Conservation (phyloP, 2,329 filamentous ascomycete genomes). For the Apiospora saccharicola region DNA sequence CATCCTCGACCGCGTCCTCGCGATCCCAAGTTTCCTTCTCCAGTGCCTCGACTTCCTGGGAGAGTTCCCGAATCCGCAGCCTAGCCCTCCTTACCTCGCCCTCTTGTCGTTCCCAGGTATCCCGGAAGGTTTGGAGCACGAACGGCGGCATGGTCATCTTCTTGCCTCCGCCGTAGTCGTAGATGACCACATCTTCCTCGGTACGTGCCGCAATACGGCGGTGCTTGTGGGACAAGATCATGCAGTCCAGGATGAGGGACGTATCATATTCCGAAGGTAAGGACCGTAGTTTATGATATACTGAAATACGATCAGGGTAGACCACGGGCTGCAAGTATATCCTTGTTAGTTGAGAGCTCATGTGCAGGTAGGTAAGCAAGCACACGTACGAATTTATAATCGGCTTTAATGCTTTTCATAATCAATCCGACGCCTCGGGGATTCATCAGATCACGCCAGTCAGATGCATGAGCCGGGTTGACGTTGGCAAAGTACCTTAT, state of each 20-base stretch:
- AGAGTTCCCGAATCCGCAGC: constrained; percentile 61
- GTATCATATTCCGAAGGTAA: constrained; percentile 52
- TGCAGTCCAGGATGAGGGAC: constrained; percentile 65
- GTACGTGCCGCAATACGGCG: constrained; percentile 77
- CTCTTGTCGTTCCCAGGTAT: constrained; percentile 69
- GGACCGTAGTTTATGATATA: constrained; percentile 77
- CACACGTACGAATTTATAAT: constrained; percentile 83
- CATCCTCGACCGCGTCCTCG: constrained; percentile 74
- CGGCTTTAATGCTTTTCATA: constrained; percentile 78
- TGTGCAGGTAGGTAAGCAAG: not conserved
- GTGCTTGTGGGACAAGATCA: constrained; percentile 79
- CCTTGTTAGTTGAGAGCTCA: not conserved
- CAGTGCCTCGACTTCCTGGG: constrained; percentile 64
- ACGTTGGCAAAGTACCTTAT: constrained; percentile 71
- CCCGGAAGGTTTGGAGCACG: constrained; percentile 66
- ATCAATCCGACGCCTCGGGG: constrained; percentile 76
- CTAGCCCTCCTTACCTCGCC: constrained; percentile 61
- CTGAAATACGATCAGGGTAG: constrained; percentile 82
- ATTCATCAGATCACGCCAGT: constrained; percentile 75
- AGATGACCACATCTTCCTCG: constrained; percentile 80
- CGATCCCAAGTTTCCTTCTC: constrained; percentile 80
- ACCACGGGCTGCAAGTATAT: constrained; percentile 70
- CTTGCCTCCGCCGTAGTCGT: constrained; percentile 70
- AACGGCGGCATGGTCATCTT: constrained; percentile 67
- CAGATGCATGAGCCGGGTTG: constrained; percentile 65